Evolutionary conservation across 331 rosid genomes (phyloP), one percentile per base, ranked within the genome.

Genomic region (Malus hybrid): DNA sequence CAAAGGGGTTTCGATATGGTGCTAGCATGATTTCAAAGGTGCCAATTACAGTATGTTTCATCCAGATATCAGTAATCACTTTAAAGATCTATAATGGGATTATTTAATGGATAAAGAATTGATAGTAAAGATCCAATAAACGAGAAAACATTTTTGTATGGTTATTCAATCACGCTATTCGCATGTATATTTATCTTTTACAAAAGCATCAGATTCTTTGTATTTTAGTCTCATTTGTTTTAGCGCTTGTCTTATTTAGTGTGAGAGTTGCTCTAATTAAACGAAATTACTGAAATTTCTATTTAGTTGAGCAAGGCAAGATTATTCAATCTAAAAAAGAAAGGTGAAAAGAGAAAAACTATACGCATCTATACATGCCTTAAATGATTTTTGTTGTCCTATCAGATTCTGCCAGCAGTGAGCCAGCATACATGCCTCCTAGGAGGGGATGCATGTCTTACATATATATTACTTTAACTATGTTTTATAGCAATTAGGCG

Each of bases 331-430:
- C 56, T 15, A 1, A 15, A 50, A 50, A 50, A 14, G 19, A 50
- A 15, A 0, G 19, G 56, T 50, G 24, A 19, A 55, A 55, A 57
- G 6, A 22, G 16, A 22, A 12, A 36, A 62, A 63, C 66, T 53
- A 26, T 29, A 50, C 63, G 15, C 66, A 58, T 13, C 13, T 48
- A n/a, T 22, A 20, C 72, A 70, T 75, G 71, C 56, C 30, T 44
- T 56, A 55, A 57, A 65, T 63, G 56, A 60, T 22, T 75, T 52
- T 82, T 65, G 70, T 81, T 57, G 28, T 57, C 80, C 82, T 63
- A 46, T 73, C 46, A 46, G 73, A 79, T 62, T 60, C 36, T 62
- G 65, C 71, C 71, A 56, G 66, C 60, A 65, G 65, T 46, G 82
- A 80, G 62, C 61, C 36, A 62, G 66, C 48, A 55, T 26, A 62